Evolutionary conservation across 2,329 filamentous ascomycete species (phyloP).

Genomic region (Talaromyces sp.): DNA sequence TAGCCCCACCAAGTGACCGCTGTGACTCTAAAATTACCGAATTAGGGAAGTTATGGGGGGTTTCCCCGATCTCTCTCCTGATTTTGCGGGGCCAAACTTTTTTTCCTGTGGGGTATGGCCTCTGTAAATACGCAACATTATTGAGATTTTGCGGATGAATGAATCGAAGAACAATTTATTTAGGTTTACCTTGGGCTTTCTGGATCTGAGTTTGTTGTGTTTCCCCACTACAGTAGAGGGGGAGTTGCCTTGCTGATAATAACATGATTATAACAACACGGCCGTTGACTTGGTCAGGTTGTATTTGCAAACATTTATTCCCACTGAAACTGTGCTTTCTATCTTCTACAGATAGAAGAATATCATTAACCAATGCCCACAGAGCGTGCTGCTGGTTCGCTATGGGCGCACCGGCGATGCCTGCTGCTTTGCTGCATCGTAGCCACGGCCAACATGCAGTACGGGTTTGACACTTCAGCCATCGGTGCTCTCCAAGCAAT

Average conservation of each 20-base stretch:
- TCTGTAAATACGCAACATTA: too few species aligned
- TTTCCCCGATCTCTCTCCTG: not conserved
- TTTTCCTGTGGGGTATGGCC: not conserved
- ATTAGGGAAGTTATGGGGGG: not conserved
- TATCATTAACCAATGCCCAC: not conserved
- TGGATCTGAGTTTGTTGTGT: too few species aligned
- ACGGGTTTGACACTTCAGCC: conserved; percentile 45
- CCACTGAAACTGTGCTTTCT: not conserved
- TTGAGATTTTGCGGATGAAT: too few species aligned
- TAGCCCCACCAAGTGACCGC: not conserved
- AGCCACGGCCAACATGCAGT: conserved; percentile 48
- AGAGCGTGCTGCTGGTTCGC: not conserved
- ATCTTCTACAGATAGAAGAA: too few species aligned
- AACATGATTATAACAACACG: too few species aligned
- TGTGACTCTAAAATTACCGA: not conserved
- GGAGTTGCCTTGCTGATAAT: too few species aligned
- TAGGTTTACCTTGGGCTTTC: too few species aligned
- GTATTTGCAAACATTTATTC: not conserved
- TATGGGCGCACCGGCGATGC: conserved; percentile 35
- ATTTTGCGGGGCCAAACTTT: not conserved
- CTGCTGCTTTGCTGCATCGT: conserved; percentile 42
- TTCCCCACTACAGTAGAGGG: too few species aligned
- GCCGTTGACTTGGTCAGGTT: too few species aligned
- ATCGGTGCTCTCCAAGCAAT: conserved; percentile 45
- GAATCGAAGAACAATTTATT: too few species aligned